Conservation (phyloP, 1,284 basidiomycete genomes). For the Bjerkandera adusta region DNA sequence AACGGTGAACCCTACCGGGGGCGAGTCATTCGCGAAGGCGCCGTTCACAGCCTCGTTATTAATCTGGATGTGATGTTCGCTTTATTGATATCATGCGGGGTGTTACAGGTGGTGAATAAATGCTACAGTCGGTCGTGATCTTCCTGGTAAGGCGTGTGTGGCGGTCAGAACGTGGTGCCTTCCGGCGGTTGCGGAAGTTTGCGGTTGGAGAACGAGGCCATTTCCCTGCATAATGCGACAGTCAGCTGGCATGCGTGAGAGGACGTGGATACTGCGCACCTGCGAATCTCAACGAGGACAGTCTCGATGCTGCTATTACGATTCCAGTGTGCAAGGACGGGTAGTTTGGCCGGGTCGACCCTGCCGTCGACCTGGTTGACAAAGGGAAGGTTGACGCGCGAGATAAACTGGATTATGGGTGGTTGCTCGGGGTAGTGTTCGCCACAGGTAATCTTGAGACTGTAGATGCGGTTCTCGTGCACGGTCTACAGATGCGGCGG, state of each 20-base stretch:
- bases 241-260: neutral
- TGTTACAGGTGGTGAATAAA: no score
- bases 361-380: constrained; percentile 76
- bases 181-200: constrained; percentile 96
- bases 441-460: constrained; percentile 88
- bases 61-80: no score
- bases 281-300: constrained; percentile 87
- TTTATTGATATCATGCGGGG: no score
- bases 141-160: neutral
- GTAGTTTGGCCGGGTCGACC: constrained; percentile 72
- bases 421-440: constrained; percentile 79
- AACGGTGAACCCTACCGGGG: no score
- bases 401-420: constrained; percentile 83
- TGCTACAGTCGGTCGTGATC: no score
- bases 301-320: constrained; percentile 81
- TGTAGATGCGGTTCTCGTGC: constrained; percentile 99
- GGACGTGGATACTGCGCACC: constrained; percentile 46
- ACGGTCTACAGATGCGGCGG: constrained; percentile 68
- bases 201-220: constrained; percentile 89
- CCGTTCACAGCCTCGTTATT: no score
- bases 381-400: constrained; percentile 94
- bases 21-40: no score
- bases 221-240: constrained; percentile 62
- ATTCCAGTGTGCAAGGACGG: constrained; percentile 73
- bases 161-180: constrained; percentile 72